Evolutionary conservation across 257 asterid species (phyloP), one percentile per base, ranked within the genome.

Genomic region (Phtheirospermum japonicum): DNA sequence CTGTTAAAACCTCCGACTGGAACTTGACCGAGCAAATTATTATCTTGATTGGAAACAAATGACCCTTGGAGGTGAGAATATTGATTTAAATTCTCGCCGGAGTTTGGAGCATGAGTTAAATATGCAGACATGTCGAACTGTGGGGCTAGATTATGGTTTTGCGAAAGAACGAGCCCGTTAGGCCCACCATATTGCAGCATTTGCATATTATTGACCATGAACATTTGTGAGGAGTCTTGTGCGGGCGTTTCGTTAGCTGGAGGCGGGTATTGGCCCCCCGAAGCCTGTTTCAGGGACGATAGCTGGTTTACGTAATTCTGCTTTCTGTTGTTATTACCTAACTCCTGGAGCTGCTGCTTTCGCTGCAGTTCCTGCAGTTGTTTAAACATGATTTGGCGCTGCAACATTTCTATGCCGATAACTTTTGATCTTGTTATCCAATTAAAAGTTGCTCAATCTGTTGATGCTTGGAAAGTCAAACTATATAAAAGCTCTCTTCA

Each of bases 311-410:
- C 71, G 59, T 70, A 79, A 63, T 71, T 74, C 59, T 78, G 86
- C 63, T 73, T 80, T 59, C 78, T 68, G 23, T 65, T 67, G 18
- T 66, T 56, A 55, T 73, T 75, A 31, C 77, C 76, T 23, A 75
- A 49, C 58, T 77, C 88, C 69, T 81, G 84, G 61, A 83, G 79
- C 74, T 83, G 89, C 67, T 77, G 86, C 67, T 79, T 80, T 28
- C 79, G 76, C 78, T 77, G 95, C 79, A 80, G 70, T 64, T 84
- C 95, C 65, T 81, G 92, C 80, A 87, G 74, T 73, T 82, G 92
- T 64, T 84, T 84, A 61, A 69, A 77, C 82, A 84, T 79, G 33
- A 87, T 82, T 57, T 86, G 87, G 57, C 91, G 80, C 71, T 86
- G 87, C 81, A 86, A 76, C 95, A 83, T 86, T 71, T 70, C 60